Evolutionary conservation across 228 moss, liverwort and hornwort genomes (phyloP), one percentile per base, ranked within the genome.

Genomic region (Sphagnum magellanicum): DNA sequence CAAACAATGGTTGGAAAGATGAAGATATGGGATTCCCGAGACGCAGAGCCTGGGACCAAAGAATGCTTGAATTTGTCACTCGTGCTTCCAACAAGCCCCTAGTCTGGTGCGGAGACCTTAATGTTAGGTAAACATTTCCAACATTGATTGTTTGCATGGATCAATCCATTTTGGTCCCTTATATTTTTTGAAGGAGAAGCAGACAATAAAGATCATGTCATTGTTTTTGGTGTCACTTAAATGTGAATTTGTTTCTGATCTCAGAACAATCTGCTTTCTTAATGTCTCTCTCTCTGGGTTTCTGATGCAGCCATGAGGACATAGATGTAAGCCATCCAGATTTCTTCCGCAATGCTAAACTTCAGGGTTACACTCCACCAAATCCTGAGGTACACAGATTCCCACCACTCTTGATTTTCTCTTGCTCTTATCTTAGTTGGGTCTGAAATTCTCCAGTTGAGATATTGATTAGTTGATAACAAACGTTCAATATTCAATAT

Each of bases 1-100:
- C 90, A 63, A 93, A 93, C 75, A 93, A 93, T 73, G 89, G 93
- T 61, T 93, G 93, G 93, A 89, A 85, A 79, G 90, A 93, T 65
- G 90, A 93, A 51, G 90, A 85, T 8, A 71, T 66, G 11, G 88
- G 90, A 67, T 93, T 93, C 48, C 78, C 72, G 60, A 79, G 93
- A 67, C 90, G 93, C 64, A 76, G 89, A 74, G 74, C 75, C 16
- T 93, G 93, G 93, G 93, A 93, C 81, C 79, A 86, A 70, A 81
- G 76, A 59, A 71, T 90, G 74, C 79, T 79, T 53, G 73, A 79
- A 61, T 93, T 90, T 81, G 78, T 93, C 65, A 79, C 78, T 49
- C 76, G 74, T 61, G 70, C 84, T 49, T 83, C 75, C 16, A 52
- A 68, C 63, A 93, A 93, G 79, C 90, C 93, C 52, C 78, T 93